Base-by-base conservation (phyloP, 2,329 filamentous ascomycete species). In the Diaporthe humulicola region DNA sequence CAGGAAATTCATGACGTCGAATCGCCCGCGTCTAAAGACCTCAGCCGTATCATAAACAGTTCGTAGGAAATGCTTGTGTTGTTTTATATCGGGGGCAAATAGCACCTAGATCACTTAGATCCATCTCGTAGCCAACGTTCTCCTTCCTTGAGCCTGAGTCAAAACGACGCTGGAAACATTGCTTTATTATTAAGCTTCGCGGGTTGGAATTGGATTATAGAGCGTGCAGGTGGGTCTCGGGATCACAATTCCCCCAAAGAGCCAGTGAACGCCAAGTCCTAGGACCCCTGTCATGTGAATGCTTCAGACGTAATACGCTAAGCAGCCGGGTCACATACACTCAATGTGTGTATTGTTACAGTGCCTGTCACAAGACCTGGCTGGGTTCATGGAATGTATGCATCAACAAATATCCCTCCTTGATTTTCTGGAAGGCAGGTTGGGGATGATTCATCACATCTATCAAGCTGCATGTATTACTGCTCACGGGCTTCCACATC, bases 191-290 rank as follows among this genome's bases (percentile, higher is more conserved):
- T 60, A 40, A 60, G 22, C 36, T 30, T 0, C 8, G 4, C 28
- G 58, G 38, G n/a, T 8, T 7, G 17, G 6, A 28, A 3, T 45
- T 10, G 8, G 38, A 22, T 19, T 19, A 14, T 10, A 4, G n/a
- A 42, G 14, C n/a, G 15, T 38, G 38, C 58, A 61, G 15, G 38
- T 61, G 58, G 58, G 25, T 61, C 58, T 7, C 58, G 58, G 58
- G 58, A 61, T 19, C 58, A 61, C 25, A 30, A 28, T 61, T 28
- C 57, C 14, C 57, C 57, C 56, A n/a, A 58, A 57, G 19, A 56
- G 33, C 38, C 33, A 58, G 56, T n/a, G 1, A 36, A 30, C 10
- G 30, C 54, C 30, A 57, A 57, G 54, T 22, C 30, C 8, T 1
- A 15, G 14, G 14, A 7, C 52, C 52, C 52, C 52, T 54, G 50